These are phyloP conservation scores for Picea glauca DNA, from an alignment of 75 land plant genomes.

Conservation along the genomic window DNA sequence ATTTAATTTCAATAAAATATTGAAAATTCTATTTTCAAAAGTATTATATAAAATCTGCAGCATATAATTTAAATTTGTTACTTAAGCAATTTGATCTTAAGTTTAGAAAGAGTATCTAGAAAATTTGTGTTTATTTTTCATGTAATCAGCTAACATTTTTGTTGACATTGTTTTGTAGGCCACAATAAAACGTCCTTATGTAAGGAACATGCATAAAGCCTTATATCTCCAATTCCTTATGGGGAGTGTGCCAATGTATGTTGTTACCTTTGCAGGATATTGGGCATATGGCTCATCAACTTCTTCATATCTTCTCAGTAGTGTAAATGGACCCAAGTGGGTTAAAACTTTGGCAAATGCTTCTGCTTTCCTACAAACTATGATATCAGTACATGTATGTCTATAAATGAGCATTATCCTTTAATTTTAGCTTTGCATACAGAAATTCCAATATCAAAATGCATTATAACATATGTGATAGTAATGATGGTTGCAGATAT, in stretches of 20 bases:
- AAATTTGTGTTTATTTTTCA: too few species aligned
- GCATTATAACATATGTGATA: neutral
- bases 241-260: conserved; percentile 54
- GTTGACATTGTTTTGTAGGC: conserved; percentile 36
- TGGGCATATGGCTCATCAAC: conserved; percentile 83
- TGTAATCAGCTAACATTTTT: too few species aligned
- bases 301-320: conserved; percentile 62
- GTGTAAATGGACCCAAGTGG: conserved; percentile 57
- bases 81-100: too few species aligned
- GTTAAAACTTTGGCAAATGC: conserved; percentile 51
- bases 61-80: too few species aligned
- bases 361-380: conserved; percentile 74
- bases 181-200: conserved; percentile 63
- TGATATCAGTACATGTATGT: conserved; percentile 74
- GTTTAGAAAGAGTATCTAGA: too few species aligned
- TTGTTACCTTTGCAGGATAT: conserved; percentile 70
- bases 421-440: too few species aligned
- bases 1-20: too few species aligned
- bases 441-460: too few species aligned
- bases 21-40: too few species aligned
- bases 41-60: too few species aligned
- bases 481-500: conserved; percentile 37
- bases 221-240: conserved; percentile 65
- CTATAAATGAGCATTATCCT: neutral
- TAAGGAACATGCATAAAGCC: conserved; percentile 70